Conservation (phyloP, 345 rosid species). For the Euclidium syriacum region DNA sequence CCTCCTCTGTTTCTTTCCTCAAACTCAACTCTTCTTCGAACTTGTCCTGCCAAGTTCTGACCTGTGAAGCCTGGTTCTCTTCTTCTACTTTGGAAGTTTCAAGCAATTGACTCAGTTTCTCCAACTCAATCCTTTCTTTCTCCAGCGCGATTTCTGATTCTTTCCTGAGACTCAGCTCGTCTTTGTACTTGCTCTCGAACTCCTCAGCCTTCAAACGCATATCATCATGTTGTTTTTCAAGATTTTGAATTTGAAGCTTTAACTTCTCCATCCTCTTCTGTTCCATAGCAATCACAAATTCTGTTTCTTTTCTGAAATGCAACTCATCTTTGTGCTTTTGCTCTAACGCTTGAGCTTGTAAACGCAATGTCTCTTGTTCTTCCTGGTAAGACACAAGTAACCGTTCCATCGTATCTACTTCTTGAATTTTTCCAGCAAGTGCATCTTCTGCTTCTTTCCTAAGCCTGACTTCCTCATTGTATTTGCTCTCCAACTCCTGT, state of each 20-base stretch:
- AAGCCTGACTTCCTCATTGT: conserved; percentile 17
- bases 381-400: conserved; percentile 18
- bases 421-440: not conserved
- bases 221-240: not conserved
- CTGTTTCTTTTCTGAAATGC: not conserved
- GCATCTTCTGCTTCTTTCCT: conserved; percentile 24
- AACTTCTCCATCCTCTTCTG: conserved; percentile 7
- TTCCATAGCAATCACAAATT: not conserved
- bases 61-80: conserved; percentile 5
- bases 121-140: not conserved
- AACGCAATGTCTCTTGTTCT: not conserved
- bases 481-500: conserved; percentile 34
- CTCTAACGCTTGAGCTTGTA: conserved; percentile 4
- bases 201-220: conserved; percentile 3
- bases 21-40: not conserved
- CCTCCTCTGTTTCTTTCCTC: conserved; percentile 23
- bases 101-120: not conserved
- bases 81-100: not conserved
- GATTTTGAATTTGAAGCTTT: conserved; percentile 9
- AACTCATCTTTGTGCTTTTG: not conserved
- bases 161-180: conserved; percentile 7
- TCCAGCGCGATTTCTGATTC: not conserved
- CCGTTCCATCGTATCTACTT: conserved; percentile 9
- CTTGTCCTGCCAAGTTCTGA: conserved; percentile 1
- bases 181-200: conserved; percentile 1